Percentiles rank a stretch among this genome's conserved stretches.
Evolutionary conservation across 2,329 filamentous ascomycete genomes (phyloP).

Genomic region (Fusarium protoensiforme): DNA sequence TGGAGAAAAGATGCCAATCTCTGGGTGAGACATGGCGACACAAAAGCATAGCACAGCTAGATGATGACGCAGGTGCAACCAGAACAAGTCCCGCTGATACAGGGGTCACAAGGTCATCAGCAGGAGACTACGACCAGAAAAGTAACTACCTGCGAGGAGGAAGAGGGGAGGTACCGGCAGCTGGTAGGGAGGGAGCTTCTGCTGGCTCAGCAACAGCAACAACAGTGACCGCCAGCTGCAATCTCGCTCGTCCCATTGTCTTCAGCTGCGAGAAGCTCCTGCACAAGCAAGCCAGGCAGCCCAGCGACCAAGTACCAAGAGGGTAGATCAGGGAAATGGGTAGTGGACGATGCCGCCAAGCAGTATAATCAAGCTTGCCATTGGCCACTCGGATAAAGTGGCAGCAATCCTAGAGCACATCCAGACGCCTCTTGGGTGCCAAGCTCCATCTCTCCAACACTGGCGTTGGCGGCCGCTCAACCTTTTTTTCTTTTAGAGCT

Average conservation of each 20-base stretch:
- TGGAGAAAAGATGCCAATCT: conserved; percentile 7
- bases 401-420: conserved; percentile 24
- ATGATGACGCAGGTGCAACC: conserved; percentile 40
- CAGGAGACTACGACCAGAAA: conserved; percentile 3
- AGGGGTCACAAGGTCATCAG: conserved; percentile 18
- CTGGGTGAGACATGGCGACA: conserved; percentile 26
- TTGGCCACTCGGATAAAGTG: conserved; percentile 28
- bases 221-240: conserved; percentile 4
- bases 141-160: background rate
- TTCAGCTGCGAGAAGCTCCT: conserved; percentile 9
- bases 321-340: conserved; percentile 32
- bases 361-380: conserved; percentile 14
- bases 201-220: conserved; percentile 5
- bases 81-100: conserved; percentile 5
- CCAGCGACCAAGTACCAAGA: conserved; percentile 15
- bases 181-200: background rate
- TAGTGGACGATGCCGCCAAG: conserved; percentile 26
- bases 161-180: background rate
- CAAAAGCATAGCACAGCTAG: conserved; percentile 17
- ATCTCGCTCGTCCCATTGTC: background rate
- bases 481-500: background rate
- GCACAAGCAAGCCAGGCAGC: conserved; percentile 9
- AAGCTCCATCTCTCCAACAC: conserved; percentile 7
- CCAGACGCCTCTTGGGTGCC: conserved; percentile 19
- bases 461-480: conserved; percentile 10